A percentile compares a stretch with the other conserved stretches of the same genome.
phyloP scores from a whole-genome alignment of 805 yeast species.

The Kodamaea kakaduensis region DNA sequence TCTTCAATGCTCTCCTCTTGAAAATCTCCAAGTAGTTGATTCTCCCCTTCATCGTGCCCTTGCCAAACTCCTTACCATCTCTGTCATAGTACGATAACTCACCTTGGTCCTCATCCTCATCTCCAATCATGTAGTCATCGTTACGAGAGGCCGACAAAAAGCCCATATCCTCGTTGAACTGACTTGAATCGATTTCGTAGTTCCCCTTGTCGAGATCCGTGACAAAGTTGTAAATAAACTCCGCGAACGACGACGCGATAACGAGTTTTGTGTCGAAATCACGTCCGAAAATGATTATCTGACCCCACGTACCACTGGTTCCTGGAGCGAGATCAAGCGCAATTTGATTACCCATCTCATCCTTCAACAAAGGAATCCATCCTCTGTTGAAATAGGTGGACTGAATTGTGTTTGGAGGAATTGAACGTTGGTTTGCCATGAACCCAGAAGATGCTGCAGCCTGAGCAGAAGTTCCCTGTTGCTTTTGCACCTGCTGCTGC shows the following conservation, averaged over 20 bases:
- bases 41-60: slow-evolving; percentile 19
- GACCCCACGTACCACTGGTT: slow-evolving; percentile 77
- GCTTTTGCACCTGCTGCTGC: slow-evolving; percentile 21
- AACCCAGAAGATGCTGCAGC: slow-evolving; percentile 22
- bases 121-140: slow-evolving; percentile 42
- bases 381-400: slow-evolving; percentile 31
- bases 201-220: slow-evolving; percentile 41
- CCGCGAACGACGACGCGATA: slow-evolving; percentile 50
- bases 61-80: slow-evolving; percentile 34
- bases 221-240: slow-evolving; percentile 36
- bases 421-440: slow-evolving; percentile 32
- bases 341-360: slow-evolving; percentile 84
- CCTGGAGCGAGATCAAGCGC: slow-evolving; percentile 78
- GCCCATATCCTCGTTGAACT: slow-evolving; percentile 32
- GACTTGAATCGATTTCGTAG: slow-evolving; percentile 32
- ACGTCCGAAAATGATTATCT: slow-evolving; percentile 88
- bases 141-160: slow-evolving; percentile 34
- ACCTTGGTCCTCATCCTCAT: slow-evolving; percentile 44
- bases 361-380: slow-evolving; percentile 92
- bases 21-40: slow-evolving; percentile 40
- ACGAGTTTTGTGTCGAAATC: slow-evolving; percentile 89
- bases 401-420: slow-evolving; percentile 37
- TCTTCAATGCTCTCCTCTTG: slow-evolving; percentile 39
- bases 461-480: slow-evolving; percentile 9
- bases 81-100: slow-evolving; percentile 38